Evolutionary conservation across 2,329 filamentous ascomycete genomes (phyloP), one percentile per base, ranked within the genome.

Genomic region (Colletotrichum euphorbiae): DNA sequence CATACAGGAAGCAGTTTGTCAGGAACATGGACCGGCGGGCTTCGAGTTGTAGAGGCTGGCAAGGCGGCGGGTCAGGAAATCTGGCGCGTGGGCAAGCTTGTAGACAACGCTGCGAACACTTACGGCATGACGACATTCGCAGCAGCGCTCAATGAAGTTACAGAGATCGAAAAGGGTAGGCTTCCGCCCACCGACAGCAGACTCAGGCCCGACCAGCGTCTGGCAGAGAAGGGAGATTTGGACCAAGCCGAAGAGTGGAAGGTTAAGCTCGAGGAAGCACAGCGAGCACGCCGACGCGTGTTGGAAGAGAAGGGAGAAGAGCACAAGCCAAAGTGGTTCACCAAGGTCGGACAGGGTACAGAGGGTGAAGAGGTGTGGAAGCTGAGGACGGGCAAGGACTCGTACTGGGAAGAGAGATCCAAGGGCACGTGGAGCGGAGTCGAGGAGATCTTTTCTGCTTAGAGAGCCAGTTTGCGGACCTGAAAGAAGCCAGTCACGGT

Each of bases 81-180:
- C 72, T 99, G 96, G 96, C 86, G 83, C 4, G 92, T 85, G 0
- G 94, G 93, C 1, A 77, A 87, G 4, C 86, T 98, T 7, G 94
- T 98, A 5, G 89, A 93, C 5, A 91, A 95, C 67, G 87, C 94
- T 0, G 80, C 89, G 1, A 91, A 91, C 74, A 91, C 92, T 40
- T 99, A 97, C 78, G 96, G 96, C 4, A 86, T 97, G 76, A 97
- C 96, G 0, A 83, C 87, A 0, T 99, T 98, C 76, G 94, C 94
- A 0, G 94, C 93, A 0, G 80, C 86, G 2, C 85, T 99, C 50
- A 99, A 99, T 74, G 93, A 99, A 79, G 85, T 97, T 69, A 98
- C 96, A 0, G 74, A 86, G 0, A 83, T 97, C 6, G 96, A 99
- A 78, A 83, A 90, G 66, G 88, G 84, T 4, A 90, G 89, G 67